These are phyloP conservation scores for Cichorium intybus DNA, from an alignment of 140 eudicot species.

Conservation along the genomic window DNA sequence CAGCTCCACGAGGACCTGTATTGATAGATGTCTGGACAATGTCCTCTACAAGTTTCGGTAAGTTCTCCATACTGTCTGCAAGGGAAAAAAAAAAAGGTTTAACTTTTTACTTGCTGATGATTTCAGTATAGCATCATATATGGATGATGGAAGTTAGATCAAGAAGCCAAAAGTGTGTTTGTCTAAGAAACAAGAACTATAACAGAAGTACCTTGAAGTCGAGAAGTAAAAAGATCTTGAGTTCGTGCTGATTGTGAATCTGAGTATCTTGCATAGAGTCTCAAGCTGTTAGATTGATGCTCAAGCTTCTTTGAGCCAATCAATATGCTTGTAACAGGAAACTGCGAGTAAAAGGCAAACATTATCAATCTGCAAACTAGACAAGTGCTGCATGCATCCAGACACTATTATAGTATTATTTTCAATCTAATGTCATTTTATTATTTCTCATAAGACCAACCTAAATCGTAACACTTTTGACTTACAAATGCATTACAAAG, in stretches of 20 bases:
- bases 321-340: constrained; percentile 41
- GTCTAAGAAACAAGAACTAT: background rate
- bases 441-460: background rate
- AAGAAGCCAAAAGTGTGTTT: background rate
- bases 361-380: constrained; percentile 11
- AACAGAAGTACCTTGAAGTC: constrained; percentile 64
- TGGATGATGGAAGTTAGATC: no score
- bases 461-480: background rate
- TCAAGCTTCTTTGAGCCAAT: constrained; percentile 35
- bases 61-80: constrained; percentile 68
- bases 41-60: constrained; percentile 93
- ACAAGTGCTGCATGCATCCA: background rate
- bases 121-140: background rate
- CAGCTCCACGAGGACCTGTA: constrained; percentile 97
- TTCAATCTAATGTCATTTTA: background rate
- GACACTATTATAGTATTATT: background rate
- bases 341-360: constrained; percentile 40
- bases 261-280: constrained; percentile 70
- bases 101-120: background rate
- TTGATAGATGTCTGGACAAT: constrained; percentile 78
- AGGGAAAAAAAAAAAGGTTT: background rate
- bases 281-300: constrained; percentile 37
- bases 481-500: background rate
- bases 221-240: constrained; percentile 70
- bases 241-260: constrained; percentile 51